phyloP scores from a whole-genome alignment of 208 protist genomes.

The Crithidia expoeki region DNA sequence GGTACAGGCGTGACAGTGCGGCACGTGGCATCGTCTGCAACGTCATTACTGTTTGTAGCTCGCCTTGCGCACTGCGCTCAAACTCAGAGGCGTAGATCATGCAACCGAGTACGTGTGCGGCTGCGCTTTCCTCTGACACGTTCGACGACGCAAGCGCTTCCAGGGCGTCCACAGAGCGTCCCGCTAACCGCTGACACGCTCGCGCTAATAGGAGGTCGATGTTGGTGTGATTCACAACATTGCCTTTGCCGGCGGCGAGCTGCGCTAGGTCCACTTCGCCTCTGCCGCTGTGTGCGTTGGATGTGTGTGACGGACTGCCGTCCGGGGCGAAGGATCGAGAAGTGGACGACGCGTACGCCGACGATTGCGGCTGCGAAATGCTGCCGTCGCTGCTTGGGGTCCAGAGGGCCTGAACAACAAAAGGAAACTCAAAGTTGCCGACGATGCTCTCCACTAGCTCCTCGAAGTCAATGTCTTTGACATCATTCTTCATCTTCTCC shows the following conservation, averaged over 20 bases:
- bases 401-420: conserved; percentile 65
- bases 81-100: conserved; percentile 64
- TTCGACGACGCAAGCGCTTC: conserved; percentile 41
- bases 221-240: conserved; percentile 43
- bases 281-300: background rate
- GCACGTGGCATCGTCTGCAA: conserved; percentile 40
- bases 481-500: conserved; percentile 52
- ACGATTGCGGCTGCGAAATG: background rate
- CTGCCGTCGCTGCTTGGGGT: background rate
- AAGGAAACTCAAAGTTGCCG: conserved; percentile 47
- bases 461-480: conserved; percentile 44
- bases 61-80: conserved; percentile 33
- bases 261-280: conserved; percentile 2
- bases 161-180: conserved; percentile 61
- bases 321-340: background rate
- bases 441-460: conserved; percentile 38
- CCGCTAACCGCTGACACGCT: conserved; percentile 58
- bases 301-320: background rate
- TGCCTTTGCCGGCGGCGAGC: conserved; percentile 8
- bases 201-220: conserved; percentile 57
- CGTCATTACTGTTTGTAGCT: conserved; percentile 42
- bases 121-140: conserved; percentile 41
- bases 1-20: conserved; percentile 33
- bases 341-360: background rate
- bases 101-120: conserved; percentile 47